Evolutionary conservation across 2,329 filamentous ascomycete genomes (phyloP), one percentile per base, ranked within the genome.

Genomic region (Ceratocystis colombiana): DNA sequence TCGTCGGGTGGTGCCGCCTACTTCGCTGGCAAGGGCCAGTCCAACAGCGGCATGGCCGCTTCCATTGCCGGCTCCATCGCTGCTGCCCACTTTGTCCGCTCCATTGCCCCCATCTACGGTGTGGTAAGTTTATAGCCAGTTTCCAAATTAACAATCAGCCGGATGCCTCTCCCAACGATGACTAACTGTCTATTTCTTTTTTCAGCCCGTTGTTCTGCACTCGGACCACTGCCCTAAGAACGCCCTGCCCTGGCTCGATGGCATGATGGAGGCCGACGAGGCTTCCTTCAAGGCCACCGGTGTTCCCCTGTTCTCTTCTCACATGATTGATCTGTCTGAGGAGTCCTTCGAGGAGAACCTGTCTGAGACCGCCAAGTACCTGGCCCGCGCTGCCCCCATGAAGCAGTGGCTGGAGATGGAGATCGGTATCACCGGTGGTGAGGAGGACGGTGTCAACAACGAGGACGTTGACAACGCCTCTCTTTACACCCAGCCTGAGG

Each of bases 351-450:
- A 94, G 69, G 90, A 84, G 79, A 97, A 99, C 85, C 88, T 99
- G 74, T 77, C 88, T 75, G 96, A 90, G 75, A 97, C 93, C 69
- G 89, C 89, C 75, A 85, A 87, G 77, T 96, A 99, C 83, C 85
- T 97, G 70, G 88, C 96, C 86, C 89, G 93, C 72, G 90, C 88
- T 75, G 90, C 91, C 62, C 91, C 92, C 73, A 90, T 96, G 90
- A 96, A 95, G 84, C 91, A 96, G 79, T 97, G 90, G 90, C 86
- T 99, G 72, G 94, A 99, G 85, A 99, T 97, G 93, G 88, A 90
- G 77, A 81, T 79, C 71, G 76, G 77, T 76, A 95, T 96, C 79
- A 97, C 94, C 69, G 93, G 92, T 81, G 91, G 92, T 79, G 92
- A 96, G 82, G 92, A 96, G 79, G 92, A 68, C 41, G 93, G 93